Evolutionary conservation across 1,284 basidiomycete species (phyloP).

Genomic region (Tremellales sp.): DNA sequence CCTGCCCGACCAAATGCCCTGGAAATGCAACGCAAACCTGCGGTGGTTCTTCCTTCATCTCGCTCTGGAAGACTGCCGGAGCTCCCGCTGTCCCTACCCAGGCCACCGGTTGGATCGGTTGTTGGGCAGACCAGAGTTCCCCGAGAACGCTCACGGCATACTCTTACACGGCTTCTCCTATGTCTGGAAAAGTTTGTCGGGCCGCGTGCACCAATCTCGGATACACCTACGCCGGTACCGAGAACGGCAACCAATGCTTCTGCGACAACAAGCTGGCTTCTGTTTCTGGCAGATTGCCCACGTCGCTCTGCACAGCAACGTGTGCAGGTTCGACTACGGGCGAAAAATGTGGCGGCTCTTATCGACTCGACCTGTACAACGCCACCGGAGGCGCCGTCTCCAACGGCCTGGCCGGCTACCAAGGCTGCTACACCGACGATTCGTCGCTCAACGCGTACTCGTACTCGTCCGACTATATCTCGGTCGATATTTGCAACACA

Average conservation of each 20-base stretch:
- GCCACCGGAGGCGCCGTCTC: conserved; percentile 12
- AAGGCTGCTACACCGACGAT: conserved; percentile 26
- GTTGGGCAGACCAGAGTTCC: conserved; percentile 18
- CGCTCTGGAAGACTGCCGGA: conserved; percentile 13
- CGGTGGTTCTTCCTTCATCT: conserved; percentile 12
- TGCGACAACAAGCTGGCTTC: conserved; percentile 21
- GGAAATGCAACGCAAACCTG: conserved; percentile 16
- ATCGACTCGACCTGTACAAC: conserved; percentile 16
- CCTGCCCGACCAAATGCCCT: conserved; percentile 8
- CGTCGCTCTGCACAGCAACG: conserved; percentile 15
- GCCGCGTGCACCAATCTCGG: conserved; percentile 27
- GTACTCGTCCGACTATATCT: conserved; percentile 18
- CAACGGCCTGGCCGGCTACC: conserved; percentile 16
- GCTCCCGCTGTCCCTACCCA: conserved; percentile 5
- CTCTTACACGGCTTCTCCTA: conserved; percentile 17
- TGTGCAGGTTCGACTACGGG: conserved; percentile 12
- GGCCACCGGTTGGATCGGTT: conserved; percentile 17
- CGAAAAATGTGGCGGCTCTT: conserved; percentile 15
- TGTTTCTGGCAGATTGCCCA: conserved; percentile 12
- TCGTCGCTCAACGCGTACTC: conserved; percentile 13
- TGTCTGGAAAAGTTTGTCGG: conserved; percentile 22
- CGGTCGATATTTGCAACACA: conserved; percentile 15
- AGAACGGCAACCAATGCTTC: conserved; percentile 23
- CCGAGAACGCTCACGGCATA: conserved; percentile 13
- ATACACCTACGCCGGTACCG: conserved; percentile 21